These are phyloP conservation scores for Pyronema omphalodes DNA, from an alignment of 495 filamentous ascomycete genomes.

Conservation along the genomic window DNA sequence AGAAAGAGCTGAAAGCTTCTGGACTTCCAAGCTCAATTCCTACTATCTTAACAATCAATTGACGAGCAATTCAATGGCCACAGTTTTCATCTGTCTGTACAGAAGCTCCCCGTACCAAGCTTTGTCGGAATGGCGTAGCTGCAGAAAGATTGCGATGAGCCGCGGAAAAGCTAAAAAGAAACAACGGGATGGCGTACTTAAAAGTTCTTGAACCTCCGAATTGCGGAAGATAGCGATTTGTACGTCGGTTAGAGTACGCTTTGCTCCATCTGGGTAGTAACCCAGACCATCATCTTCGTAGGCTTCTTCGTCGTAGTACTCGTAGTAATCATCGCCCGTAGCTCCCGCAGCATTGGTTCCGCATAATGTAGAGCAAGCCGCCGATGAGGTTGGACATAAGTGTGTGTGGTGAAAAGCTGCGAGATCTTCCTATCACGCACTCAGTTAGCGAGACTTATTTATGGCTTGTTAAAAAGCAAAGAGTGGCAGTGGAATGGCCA, in stretches of 20 bases:
- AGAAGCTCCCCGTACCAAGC: not conserved
- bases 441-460: no score
- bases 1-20: no score
- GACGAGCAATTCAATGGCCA: no score
- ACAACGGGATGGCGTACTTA: constrained; percentile 21
- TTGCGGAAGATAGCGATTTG: constrained; percentile 82
- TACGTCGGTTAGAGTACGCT: constrained; percentile 80
- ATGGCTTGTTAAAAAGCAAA: no score
- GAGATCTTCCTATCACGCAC: not conserved
- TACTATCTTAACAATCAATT: no score
- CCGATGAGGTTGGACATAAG: not conserved
- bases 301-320: not conserved
- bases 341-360: not conserved
- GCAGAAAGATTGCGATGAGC: not conserved
- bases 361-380: not conserved
- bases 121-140: constrained; percentile 6
- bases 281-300: constrained; percentile 54
- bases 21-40: no score
- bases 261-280: constrained; percentile 75
- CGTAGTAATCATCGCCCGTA: not conserved
- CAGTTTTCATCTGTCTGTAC: not conserved
- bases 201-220: constrained; percentile 61
- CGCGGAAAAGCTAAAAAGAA: not conserved
- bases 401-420: constrained; percentile 1
- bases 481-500: no score